Evolutionary conservation across 202 grass and related monocot genomes (phyloP), one percentile per base, ranked within the genome.

Genomic region (Miscanthus sacchariflorus): DNA sequence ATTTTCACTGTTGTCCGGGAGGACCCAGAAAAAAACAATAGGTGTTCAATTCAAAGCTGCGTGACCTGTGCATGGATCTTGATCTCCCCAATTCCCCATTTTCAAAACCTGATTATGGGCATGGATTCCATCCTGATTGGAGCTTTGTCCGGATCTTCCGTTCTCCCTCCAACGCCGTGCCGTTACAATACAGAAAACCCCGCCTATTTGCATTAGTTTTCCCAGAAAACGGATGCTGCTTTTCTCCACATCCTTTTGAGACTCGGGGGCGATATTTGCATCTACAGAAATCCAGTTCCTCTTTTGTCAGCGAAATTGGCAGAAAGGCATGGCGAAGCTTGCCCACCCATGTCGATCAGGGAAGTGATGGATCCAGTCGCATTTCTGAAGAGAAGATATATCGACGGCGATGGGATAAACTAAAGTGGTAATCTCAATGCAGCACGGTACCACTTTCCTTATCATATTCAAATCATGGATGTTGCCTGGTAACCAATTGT

Each of bases 381-480:
- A 64, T 77, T 86, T 86, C 64, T 12, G 9, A 42, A 25, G 10
- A 76, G 61, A 82, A 76, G 79, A 88, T 88, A 69, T 49, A 7
- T 76, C 15, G 79, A 59, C 30, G 52, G 61, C 24, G 71, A 88
- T 8, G 61, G 49, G 71, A 82, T 81, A 76, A 59, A 61, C 61
- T 19, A 76, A 76, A 81, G 11, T 15, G 80, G 39, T 70, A 66
- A 81, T 46, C 54, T 35, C 72, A 69, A 74, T 46, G 68, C 70
- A 33, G 66, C 56, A 19, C 23, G 43, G 71, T 68, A 54, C 63
- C 12, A 8, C 27, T 76, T 70, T 81, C 49, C 23, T 70, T 43
- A 33, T 86, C 88, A 42, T 82, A 70, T 71, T 81, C 71, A 90
- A 77, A 78, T 77, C 39, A 74, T 67, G 19, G 43, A 78, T 80